phyloP scores from a whole-genome alignment of 2,329 filamentous ascomycete species.

The Colletotrichum sansevieriae region DNA sequence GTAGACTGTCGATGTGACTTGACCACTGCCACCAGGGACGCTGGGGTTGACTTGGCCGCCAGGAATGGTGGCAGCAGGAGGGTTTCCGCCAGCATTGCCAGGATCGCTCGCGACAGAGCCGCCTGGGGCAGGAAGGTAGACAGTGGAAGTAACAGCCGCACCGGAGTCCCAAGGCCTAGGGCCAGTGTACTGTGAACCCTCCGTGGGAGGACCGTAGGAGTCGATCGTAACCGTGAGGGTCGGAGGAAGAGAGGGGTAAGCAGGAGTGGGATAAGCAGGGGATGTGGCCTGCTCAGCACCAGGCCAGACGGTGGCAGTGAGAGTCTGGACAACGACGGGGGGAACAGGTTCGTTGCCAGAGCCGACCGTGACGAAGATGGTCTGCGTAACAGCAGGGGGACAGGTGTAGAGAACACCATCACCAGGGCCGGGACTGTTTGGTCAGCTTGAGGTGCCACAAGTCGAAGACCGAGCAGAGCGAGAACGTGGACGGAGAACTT shows the following conservation, averaged over 20 bases:
- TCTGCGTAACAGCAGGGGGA: slow-evolving; percentile 54
- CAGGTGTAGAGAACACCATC: slow-evolving; percentile 48
- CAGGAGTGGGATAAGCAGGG: slow-evolving; percentile 27
- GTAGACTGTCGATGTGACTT: background rate
- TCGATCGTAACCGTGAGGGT: slow-evolving; percentile 41
- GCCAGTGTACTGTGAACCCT: slow-evolving; percentile 42
- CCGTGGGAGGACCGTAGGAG: slow-evolving; percentile 41
- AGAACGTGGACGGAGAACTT: slow-evolving; percentile 41
- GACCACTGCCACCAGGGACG: slow-evolving; percentile 5
- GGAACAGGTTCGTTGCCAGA: slow-evolving; percentile 47
- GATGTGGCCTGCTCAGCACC: background rate
- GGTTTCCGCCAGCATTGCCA: slow-evolving; percentile 8
- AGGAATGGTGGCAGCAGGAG: slow-evolving; percentile 14
- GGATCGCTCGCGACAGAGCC: slow-evolving; percentile 16
- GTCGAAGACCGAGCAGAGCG: background rate
- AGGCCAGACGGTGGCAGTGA: slow-evolving; percentile 34
- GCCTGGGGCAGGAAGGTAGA: slow-evolving; percentile 41
- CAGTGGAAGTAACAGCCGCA: slow-evolving; percentile 13
- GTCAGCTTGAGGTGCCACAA: slow-evolving; percentile 33
- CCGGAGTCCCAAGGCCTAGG: slow-evolving; percentile 41
- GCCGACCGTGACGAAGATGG: slow-evolving; percentile 63
- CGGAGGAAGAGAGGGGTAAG: slow-evolving; percentile 40
- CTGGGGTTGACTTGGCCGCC: slow-evolving; percentile 7
- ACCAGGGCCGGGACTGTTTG: slow-evolving; percentile 40
- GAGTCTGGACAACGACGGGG: slow-evolving; percentile 31